Evolutionary conservation across 495 filamentous ascomycete species (phyloP).

Genomic region (Penicillium arizonense): DNA sequence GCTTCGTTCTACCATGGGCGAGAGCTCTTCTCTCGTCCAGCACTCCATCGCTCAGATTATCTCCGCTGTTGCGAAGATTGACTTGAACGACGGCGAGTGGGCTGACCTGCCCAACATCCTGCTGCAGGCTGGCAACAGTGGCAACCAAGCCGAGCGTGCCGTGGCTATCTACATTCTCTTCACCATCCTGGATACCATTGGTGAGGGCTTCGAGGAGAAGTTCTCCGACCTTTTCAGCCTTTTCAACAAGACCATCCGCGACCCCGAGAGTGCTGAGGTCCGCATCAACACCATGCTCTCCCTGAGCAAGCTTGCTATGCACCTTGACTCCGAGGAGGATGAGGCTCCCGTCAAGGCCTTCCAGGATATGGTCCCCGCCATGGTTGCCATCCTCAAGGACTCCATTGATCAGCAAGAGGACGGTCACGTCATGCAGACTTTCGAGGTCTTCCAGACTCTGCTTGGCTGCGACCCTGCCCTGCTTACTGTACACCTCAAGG

Average conservation of each 20-base stretch:
- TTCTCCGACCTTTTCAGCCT: constrained; percentile 75
- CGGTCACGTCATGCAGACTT: constrained; percentile 80
- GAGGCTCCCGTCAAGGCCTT: constrained; percentile 66
- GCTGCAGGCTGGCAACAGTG: constrained; percentile 66
- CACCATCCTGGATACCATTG: constrained; percentile 83
- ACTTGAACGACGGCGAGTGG: constrained; percentile 88
- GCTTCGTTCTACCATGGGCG: constrained; percentile 75
- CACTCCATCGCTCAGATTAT: constrained; percentile 88
- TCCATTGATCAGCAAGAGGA: constrained; percentile 77
- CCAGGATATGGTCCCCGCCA: constrained; percentile 74
- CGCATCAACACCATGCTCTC: constrained; percentile 93
- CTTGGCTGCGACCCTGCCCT: constrained; percentile 86
- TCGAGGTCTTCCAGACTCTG: constrained; percentile 97
- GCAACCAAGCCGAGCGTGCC: constrained; percentile 75
- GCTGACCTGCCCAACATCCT: constrained; percentile 73
- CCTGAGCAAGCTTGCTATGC: constrained; percentile 83
- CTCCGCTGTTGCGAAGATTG: constrained; percentile 79
- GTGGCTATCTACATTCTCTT: constrained; percentile 91
- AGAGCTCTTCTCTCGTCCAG: constrained; percentile 69
- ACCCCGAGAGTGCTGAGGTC: constrained; percentile 87
- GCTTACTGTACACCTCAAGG: constrained; percentile 79
- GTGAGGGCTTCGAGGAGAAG: constrained; percentile 73
- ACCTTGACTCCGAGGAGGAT: constrained; percentile 84
- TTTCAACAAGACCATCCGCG: constrained; percentile 83
- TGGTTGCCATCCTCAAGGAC: constrained; percentile 87